These are phyloP conservation scores for Euphorbia pulcherrima DNA, from an alignment of 345 rosid species.

Conservation along the genomic window DNA sequence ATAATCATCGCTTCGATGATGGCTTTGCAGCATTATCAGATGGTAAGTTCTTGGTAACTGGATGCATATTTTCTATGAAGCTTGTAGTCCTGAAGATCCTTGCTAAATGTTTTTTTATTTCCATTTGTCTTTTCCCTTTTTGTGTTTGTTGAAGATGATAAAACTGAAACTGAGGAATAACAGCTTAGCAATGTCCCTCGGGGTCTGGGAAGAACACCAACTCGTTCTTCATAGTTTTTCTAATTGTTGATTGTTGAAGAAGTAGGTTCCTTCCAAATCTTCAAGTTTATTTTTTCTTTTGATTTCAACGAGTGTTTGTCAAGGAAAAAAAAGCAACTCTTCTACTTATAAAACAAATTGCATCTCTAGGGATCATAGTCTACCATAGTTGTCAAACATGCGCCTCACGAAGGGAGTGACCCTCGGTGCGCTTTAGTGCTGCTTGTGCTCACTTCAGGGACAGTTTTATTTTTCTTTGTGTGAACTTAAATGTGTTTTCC, in stretches of 20 bases:
- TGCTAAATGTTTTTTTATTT: conserved; percentile 7
- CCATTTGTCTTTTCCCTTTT: neutral
- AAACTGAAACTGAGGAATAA: conserved; percentile 21
- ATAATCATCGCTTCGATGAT: conserved; percentile 40
- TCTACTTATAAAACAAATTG: neutral
- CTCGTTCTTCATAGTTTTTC: conserved; percentile 21
- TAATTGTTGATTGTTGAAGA: conserved; percentile 15
- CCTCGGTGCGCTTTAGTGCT: too few relatives aligned
- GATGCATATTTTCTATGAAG: conserved; percentile 8
- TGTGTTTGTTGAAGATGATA: conserved; percentile 19
- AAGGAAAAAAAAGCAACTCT: neutral
- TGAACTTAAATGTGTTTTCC: too few relatives aligned
- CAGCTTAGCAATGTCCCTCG: conserved; percentile 13
- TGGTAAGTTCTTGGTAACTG: conserved; percentile 39
- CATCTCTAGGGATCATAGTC: neutral
- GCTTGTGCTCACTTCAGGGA: too few relatives aligned
- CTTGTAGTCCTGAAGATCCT: conserved; percentile 2
- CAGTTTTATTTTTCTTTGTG: too few relatives aligned
- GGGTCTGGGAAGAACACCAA: conserved; percentile 22
- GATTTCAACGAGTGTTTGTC: neutral
- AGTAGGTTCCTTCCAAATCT: conserved; percentile 15
- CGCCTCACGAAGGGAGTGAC: too few relatives aligned
- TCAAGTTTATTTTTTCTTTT: conserved; percentile 8
- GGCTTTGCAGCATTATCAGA: conserved; percentile 46
- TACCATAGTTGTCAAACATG: too few relatives aligned